Base-by-base conservation (phyloP, 164 flowering plant genomes). In the Echeveria elegans region DNA sequence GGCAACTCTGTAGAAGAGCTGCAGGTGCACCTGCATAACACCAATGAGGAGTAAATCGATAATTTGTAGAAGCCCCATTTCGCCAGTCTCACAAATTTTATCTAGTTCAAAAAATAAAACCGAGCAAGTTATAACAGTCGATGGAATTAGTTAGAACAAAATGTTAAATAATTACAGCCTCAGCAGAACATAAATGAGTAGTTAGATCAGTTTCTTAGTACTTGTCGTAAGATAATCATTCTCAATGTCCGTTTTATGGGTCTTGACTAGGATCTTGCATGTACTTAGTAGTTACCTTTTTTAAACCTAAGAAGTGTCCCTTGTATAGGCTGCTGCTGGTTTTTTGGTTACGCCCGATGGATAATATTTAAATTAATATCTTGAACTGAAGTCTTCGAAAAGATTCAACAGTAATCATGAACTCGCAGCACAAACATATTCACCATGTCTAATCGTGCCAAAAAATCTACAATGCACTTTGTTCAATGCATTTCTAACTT, bases 1-100 rank as follows among this genome's bases (percentile, higher is more conserved):
- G 66, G 67, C 98, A 94, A 76, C 87, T 83, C 76, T 88, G 92
- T 0, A 85, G 78, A 63, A 94, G 89, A 56, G 86, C 85, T 70
- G 77, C 87, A 9, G 98, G 98, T 36, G 96, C 80, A 72, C 98
- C 98, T 94, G 83, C 64, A 70, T 21, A 63, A 66, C 70, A 70
- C 14, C 53, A 14, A 8, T 19, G 23, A 2, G 19, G 40, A 40
- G 28, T 36, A 8, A 18, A 40, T 66, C 38, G 29, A 69, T 48
- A 38, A 31, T 28, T 67, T 64, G 68, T 11, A 21, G 16, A 18
- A 16, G 52, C 4, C 32, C 62, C 56, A 0, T 58, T 56, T 28
- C 28, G 61, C 32, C 32, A 2, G 32, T 1, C 60, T 26, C 16
- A 11, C 1, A 26, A 9, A 5, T 53, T 10, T 10, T 26, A 6